These are phyloP conservation scores for Psilocybe subaeruginosa DNA, from an alignment of 768 basidiomycete species.

Conservation along the genomic window DNA sequence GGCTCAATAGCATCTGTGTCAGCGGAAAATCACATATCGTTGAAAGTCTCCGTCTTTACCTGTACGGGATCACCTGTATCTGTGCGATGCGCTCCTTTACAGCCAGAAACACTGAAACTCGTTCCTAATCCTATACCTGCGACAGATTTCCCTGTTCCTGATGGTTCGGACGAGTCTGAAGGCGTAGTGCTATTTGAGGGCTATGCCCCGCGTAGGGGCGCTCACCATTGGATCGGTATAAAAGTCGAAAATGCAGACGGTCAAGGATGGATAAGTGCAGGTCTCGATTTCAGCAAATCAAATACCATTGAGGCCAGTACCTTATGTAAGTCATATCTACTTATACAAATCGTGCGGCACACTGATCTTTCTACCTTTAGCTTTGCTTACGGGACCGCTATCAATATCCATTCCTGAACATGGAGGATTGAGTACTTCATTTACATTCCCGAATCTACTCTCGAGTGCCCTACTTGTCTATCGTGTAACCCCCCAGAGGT, in stretches of 20 bases:
- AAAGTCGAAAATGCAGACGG: slow-evolving; percentile 51
- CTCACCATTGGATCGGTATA: slow-evolving; percentile 52
- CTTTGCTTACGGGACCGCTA: slow-evolving; percentile 36
- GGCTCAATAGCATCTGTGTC: slow-evolving; percentile 55
- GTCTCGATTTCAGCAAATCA: slow-evolving; percentile 40
- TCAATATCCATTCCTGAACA: slow-evolving; percentile 36
- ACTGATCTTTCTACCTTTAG: slow-evolving; percentile 30
- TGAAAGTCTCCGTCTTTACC: slow-evolving; percentile 48
- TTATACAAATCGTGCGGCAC: slow-evolving; percentile 12
- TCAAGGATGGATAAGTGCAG: slow-evolving; percentile 65
- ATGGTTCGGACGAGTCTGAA: slow-evolving; percentile 75
- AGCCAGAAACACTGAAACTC: slow-evolving; percentile 55
- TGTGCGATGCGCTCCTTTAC: slow-evolving; percentile 40
- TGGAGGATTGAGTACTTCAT: slow-evolving; percentile 40
- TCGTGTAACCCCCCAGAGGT: slow-evolving; percentile 41
- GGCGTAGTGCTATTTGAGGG: slow-evolving; percentile 70
- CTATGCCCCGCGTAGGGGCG: slow-evolving; percentile 12
- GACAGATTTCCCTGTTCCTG: slow-evolving; percentile 62
- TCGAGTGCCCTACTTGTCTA: slow-evolving; percentile 72
- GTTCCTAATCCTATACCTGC: slow-evolving; percentile 63
- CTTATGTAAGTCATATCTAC: slow-evolving; percentile 43
- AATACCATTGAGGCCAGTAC: slow-evolving; percentile 36
- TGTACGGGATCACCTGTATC: slow-evolving; percentile 38
- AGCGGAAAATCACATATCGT: slow-evolving; percentile 48
- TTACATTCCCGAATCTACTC: slow-evolving; percentile 58